Evolutionary conservation across 2,329 filamentous ascomycete species (phyloP), one percentile per base, ranked within the genome.

Genomic region (Paracorniculantispora psalliotae): DNA sequence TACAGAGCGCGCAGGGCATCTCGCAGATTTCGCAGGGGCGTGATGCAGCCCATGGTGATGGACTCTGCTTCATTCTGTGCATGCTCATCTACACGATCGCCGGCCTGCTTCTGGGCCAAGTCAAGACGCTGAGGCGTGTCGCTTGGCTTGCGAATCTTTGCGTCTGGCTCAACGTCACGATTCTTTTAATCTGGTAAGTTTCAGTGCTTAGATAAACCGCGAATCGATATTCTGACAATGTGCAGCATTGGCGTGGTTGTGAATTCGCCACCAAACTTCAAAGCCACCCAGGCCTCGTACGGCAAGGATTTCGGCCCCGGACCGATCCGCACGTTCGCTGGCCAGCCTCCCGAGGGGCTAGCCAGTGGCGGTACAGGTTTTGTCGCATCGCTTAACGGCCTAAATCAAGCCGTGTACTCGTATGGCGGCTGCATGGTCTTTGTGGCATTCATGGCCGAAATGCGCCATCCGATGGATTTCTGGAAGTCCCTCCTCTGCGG

Each of bases 371-470:
- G 73, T 4, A 67, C 72, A 6, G 71, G 75, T 13, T 75, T 52
- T 15, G 49, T 52, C 1, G 49, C 49, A 8, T 39, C 49, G 23
- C 33, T 52, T 23, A 52, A 52, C 35, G 49, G 49, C 21, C 49
- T 52, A 6, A 52, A 52, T 23, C 21, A 26, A 35, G 33, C 49
- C 7, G 49, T 52, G 13, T 52, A 79, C 58, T 77, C 81, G 0
- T 85, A 84, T 63, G 80, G 81, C 23, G 82, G 82, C 6, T 79
- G 80, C 10, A 78, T 81, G 66, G 69, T 84, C 6, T 85, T 84
- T 66, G 75, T 77, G 26, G 79, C 82, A 54, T 79, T 85, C 63
- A 73, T 85, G 70, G 75, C 81, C 35, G 75, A 77, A 67, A 77
- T 77, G 75, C 71, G 72, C 19, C 72, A 73, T 44, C 74, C 75